Percentiles rank a stretch among this genome's conserved stretches.
These are phyloP conservation scores for Aspergillus bertholletiae DNA, from an alignment of 495 filamentous ascomycete species.

Conservation along the genomic window DNA sequence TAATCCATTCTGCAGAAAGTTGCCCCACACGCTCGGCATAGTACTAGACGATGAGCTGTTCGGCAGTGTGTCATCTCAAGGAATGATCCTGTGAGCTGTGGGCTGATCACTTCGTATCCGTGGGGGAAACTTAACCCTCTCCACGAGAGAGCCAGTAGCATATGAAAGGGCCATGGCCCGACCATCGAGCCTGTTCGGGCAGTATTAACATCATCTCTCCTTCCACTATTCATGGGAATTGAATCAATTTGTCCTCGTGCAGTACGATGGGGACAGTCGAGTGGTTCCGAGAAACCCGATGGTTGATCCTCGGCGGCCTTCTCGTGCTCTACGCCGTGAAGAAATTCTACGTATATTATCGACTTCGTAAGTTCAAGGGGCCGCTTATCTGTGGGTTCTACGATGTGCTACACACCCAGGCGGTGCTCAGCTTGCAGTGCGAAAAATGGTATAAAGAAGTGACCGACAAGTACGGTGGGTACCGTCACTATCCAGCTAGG, in stretches of 20 bases:
- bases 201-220: too few species aligned
- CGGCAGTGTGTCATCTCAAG: too few species aligned
- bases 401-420: constrained; percentile 27
- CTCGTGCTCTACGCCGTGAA: constrained; percentile 12
- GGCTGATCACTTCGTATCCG: too few species aligned
- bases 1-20: too few species aligned
- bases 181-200: too few species aligned
- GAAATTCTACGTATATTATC: background rate
- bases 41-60: too few species aligned
- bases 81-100: too few species aligned
- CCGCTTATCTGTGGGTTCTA: constrained; percentile 17
- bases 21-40: too few species aligned
- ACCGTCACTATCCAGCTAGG: background rate
- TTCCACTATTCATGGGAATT: too few species aligned
- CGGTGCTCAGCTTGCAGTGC: constrained; percentile 22
- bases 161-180: too few species aligned
- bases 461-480: constrained; percentile 29
- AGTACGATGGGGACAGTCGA: background rate
- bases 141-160: too few species aligned
- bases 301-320: constrained; percentile 9
- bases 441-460: constrained; percentile 28
- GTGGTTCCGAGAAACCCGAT: background rate
- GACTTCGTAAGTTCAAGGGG: constrained; percentile 12
- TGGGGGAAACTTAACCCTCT: too few species aligned
- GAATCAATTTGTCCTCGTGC: background rate